These are phyloP conservation scores for Davidsoniella australis DNA, from an alignment of 2,329 filamentous ascomycete genomes.

Conservation along the genomic window DNA sequence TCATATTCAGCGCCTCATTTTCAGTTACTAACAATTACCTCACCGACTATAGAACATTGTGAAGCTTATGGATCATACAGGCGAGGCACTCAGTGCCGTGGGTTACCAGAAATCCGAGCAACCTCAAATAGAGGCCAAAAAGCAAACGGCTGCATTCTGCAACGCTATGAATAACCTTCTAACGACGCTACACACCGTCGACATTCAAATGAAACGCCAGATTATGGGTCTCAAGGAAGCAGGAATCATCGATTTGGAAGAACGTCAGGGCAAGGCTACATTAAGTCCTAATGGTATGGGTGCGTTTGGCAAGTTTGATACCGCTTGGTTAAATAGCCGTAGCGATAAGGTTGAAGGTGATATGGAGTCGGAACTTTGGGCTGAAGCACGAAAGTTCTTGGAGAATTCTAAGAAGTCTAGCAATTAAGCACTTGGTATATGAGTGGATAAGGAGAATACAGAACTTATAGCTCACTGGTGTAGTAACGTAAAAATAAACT, in stretches of 20 bases:
- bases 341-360: slow-evolving; percentile 66
- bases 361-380: slow-evolving; percentile 71
- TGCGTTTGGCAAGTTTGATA: slow-evolving; percentile 49
- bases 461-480: too few species aligned
- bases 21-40: not conserved
- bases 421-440: too few species aligned
- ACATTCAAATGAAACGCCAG: slow-evolving; percentile 57
- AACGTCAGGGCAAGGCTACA: slow-evolving; percentile 17
- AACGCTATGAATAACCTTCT: slow-evolving; percentile 50
- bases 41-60: slow-evolving; percentile 17
- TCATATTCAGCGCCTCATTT: slow-evolving; percentile 8
- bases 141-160: slow-evolving; percentile 40
- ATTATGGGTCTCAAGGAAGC: slow-evolving; percentile 62
- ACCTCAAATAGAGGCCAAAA: slow-evolving; percentile 24
- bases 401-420: slow-evolving; percentile 17
- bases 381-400: slow-evolving; percentile 22
- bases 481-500: too few species aligned
- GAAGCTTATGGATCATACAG: slow-evolving; percentile 26
- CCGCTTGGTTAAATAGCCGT: slow-evolving; percentile 78
- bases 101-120: slow-evolving; percentile 19
- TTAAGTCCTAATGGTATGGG: slow-evolving; percentile 38
- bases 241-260: slow-evolving; percentile 43
- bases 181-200: slow-evolving; percentile 52
- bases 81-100: slow-evolving; percentile 28
- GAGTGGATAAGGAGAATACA: too few species aligned